These are phyloP conservation scores for Aspergillus sp. DNA, from an alignment of 2,329 filamentous ascomycete genomes.

Conservation along the genomic window DNA sequence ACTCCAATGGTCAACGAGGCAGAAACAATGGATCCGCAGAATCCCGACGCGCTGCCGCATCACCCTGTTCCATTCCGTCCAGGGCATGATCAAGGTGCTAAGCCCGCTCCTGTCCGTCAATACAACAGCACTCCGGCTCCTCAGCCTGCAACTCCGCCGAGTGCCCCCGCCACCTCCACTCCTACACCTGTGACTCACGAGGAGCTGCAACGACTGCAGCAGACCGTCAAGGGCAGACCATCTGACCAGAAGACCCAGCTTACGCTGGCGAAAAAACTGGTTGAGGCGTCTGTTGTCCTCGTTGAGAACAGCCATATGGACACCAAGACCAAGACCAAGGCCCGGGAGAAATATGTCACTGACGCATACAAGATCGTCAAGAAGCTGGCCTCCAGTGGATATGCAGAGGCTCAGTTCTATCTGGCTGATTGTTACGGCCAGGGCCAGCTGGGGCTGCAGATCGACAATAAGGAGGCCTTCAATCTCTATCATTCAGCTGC, in stretches of 20 bases:
- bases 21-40: conserved; percentile 27
- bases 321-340: conserved; percentile 58
- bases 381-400: conserved; percentile 71
- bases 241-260: conserved; percentile 70
- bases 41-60: conserved; percentile 55
- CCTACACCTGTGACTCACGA: conserved; percentile 66
- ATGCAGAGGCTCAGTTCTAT: conserved; percentile 88
- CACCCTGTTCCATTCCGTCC: conserved; percentile 56
- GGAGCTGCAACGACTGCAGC: conserved; percentile 73
- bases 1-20: conserved; percentile 10
- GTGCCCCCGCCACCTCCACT: conserved; percentile 15
- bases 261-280: conserved; percentile 73
- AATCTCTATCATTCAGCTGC: conserved; percentile 89
- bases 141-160: not conserved
- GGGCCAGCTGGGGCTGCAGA: conserved; percentile 72
- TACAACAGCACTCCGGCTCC: conserved; percentile 37
- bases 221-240: conserved; percentile 66
- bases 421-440: conserved; percentile 85
- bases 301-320: conserved; percentile 72
- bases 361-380: conserved; percentile 91
- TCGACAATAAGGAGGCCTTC: conserved; percentile 90
- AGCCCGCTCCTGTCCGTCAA: conserved; percentile 53
- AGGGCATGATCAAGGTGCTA: conserved; percentile 45
- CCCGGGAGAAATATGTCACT: conserved; percentile 75
- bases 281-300: conserved; percentile 79